Evolutionary conservation across 306 rosid species (phyloP), one percentile per base, ranked within the genome.

Genomic region (Cajanus cajan): DNA sequence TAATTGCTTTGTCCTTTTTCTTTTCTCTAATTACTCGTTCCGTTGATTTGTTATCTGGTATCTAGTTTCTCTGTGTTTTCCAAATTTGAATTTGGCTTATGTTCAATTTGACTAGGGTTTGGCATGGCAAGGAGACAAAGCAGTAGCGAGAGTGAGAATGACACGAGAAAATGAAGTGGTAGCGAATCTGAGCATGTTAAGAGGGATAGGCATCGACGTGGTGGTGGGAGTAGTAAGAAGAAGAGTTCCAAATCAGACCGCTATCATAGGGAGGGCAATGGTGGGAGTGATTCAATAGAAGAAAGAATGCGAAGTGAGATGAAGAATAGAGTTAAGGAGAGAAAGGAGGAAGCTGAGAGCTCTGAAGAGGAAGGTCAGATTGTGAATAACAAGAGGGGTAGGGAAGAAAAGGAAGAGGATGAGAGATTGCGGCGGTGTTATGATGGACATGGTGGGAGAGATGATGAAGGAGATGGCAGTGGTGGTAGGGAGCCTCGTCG

Each of bases 101-200:
- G 18, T 8, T 39, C 2, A 1, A 4, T 39, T 54, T 0, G 18
- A 14, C 43, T 74, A 63, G 70, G 43, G 66, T 36, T 43, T 79
- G 69, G 37, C 58, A 90, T 89, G 97, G 97, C 89, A 48, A 86
- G 86, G 70, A 70, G 68, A 31, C 43, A 51, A 3, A 69, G 89
- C 7, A 34, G 50, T 9, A 73, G 89, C 9, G 89, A 87, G 0
- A 80, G 87, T 41, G 90, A 88, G 21, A 89, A 84, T n/a, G 77
- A 74, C 22, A 94, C 78, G 16, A 86, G 83, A 36, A 74, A 71
- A 48, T 31, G 83, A 59, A 64, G 78, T 31, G 68, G 88, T 2
- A 39, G 50, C 24, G 86, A 86, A 18, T 82, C 90, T 36, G 91
- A 83, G 21, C 88, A 84, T 45, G 74, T 39, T 18, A 71, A 48